Conservation (phyloP, 257 asterid genomes). For the Linaria vulgaris region DNA sequence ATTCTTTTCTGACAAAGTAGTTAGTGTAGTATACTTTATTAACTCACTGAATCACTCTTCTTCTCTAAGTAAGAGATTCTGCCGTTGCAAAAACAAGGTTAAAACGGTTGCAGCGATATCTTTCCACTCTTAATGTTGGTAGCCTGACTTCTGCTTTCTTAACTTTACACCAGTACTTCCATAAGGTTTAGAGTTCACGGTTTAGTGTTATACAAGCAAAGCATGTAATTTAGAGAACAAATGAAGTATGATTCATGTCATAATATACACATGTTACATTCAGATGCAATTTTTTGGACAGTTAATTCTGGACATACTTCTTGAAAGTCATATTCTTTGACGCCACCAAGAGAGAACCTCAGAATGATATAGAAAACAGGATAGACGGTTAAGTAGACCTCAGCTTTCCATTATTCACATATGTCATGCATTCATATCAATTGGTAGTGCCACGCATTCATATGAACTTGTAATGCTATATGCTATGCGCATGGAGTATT, state of each 20-base stretch:
- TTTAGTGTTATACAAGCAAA: too few species aligned
- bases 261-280: not conserved
- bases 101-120: not conserved
- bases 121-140: not conserved
- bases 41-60: too few species aligned
- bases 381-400: constrained; percentile 9
- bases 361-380: not conserved
- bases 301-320: constrained; percentile 1
- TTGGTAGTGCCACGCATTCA: too few species aligned
- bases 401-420: constrained; percentile 10
- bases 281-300: not conserved
- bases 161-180: not conserved
- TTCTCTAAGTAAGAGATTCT: too few species aligned
- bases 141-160: not conserved
- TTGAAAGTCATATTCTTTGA: not conserved
- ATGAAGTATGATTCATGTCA: not conserved
- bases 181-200: not conserved
- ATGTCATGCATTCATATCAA: not conserved
- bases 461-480: not conserved
- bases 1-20: not conserved
- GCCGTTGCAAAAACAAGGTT: not conserved
- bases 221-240: not conserved
- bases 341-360: not conserved
- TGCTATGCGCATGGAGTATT: constrained; percentile 4
- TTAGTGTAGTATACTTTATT: too few species aligned